phyloP scores from a whole-genome alignment of 805 yeast species.

The Metschnikowia continentalis region DNA sequence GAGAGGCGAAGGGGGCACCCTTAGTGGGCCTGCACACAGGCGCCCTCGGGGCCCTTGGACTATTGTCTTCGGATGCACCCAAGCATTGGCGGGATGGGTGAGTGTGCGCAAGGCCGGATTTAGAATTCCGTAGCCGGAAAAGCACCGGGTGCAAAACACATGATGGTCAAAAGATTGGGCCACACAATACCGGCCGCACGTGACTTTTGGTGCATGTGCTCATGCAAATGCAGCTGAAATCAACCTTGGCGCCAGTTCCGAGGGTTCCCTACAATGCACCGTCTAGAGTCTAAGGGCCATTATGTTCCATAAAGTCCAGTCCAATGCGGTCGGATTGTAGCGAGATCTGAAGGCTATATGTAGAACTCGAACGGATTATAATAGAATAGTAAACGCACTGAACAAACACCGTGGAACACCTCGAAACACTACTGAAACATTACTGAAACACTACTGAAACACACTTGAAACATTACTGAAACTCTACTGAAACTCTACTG shows the following conservation, averaged over 20 bases:
- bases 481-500: background rate
- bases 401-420: no score
- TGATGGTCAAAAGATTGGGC: background rate
- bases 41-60: background rate
- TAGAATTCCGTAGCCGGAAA: background rate
- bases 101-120: background rate
- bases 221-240: background rate
- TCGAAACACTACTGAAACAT: no score
- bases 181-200: background rate
- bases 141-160: background rate
- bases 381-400: no score
- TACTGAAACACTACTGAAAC: background rate
- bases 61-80: background rate
- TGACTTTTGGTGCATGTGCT: background rate
- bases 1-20: background rate
- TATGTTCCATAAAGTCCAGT: no score
- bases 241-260: background rate
- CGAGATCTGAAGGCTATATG: no score
- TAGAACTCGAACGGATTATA: no score
- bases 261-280: background rate
- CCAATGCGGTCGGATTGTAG: no score
- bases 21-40: background rate
- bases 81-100: background rate
- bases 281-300: no score
- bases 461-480: no score